Conservation (phyloP, 805 yeast species). For the Saturnispora ahearnii region DNA sequence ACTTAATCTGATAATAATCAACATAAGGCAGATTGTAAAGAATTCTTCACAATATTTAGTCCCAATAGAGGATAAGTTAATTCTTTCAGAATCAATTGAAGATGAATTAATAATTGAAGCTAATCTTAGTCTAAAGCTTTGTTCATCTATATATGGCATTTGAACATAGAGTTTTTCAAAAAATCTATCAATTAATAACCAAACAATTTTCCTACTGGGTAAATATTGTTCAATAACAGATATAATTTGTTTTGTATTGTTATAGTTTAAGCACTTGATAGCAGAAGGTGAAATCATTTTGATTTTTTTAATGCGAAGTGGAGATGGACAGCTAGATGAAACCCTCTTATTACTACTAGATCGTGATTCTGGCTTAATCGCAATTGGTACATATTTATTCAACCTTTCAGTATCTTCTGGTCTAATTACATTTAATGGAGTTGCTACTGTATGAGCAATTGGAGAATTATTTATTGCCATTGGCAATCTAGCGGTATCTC, state of each 20-base stretch:
- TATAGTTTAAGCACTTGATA: constrained; percentile 30
- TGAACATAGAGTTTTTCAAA: constrained; percentile 53
- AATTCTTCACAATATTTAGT: constrained; percentile 35
- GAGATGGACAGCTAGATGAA: constrained; percentile 2
- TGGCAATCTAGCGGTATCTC: constrained; percentile 16
- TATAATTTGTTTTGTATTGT: constrained; percentile 32
- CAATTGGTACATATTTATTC: constrained; percentile 14
- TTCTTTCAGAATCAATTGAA: constrained; percentile 26
- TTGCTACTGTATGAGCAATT: constrained; percentile 6
- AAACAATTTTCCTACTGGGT: constrained; percentile 47
- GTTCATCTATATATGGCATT: constrained; percentile 60
- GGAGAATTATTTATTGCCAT: constrained; percentile 3
- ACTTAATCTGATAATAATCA: constrained; percentile 43
- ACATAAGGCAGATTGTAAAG: constrained; percentile 41
- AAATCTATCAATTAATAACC: constrained; percentile 49
- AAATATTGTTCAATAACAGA: constrained; percentile 36
- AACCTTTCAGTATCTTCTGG: constrained; percentile 14
- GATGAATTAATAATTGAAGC: constrained; percentile 37
- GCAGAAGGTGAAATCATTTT: constrained; percentile 27
- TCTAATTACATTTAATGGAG: constrained; percentile 15
- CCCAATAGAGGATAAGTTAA: constrained; percentile 24
- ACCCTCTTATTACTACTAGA: constrained; percentile 11
- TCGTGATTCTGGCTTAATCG: constrained; percentile 14
- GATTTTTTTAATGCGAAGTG: constrained; percentile 16
- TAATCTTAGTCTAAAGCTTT: constrained; percentile 35